These are phyloP conservation scores for Zychaea mexicana DNA, from an alignment of 371 early-diverging fungal species.

Conservation along the genomic window DNA sequence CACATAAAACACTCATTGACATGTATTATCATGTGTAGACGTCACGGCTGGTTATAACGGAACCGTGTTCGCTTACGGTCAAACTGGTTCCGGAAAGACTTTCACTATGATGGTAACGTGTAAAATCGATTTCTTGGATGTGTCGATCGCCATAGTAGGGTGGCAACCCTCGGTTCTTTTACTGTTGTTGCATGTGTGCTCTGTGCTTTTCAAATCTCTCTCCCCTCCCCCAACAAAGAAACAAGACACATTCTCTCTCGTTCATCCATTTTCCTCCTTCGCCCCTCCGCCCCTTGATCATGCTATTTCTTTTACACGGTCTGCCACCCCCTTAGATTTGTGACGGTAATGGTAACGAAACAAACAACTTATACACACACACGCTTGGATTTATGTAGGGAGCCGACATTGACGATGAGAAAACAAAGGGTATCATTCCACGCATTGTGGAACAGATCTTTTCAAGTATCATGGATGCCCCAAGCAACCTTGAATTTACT, in stretches of 20 bases:
- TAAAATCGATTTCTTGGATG: no score
- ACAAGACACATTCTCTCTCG: no score
- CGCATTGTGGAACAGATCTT: constrained; percentile 92
- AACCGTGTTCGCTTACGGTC: constrained; percentile 98
- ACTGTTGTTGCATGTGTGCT: no score
- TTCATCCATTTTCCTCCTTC: background rate
- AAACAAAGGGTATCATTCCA: constrained; percentile 90
- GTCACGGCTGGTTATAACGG: constrained; percentile 88
- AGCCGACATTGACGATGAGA: constrained; percentile 87
- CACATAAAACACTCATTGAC: no score
- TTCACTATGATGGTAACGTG: constrained; percentile 98
- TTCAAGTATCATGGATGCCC: constrained; percentile 77
- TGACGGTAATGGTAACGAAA: no score
- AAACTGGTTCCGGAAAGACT: constrained; percentile 98
- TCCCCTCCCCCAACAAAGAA: no score
- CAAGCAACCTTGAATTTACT: constrained; percentile 85
- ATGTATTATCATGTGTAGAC: constrained; percentile 28
- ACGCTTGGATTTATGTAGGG: constrained; percentile 75
- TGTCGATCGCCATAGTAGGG: no score
- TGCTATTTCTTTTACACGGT: background rate
- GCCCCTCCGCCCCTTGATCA: background rate
- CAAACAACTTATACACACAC: no score
- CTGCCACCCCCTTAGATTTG: background rate
- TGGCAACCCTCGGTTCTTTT: no score
- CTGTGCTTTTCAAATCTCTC: no score